Evolutionary conservation across 2,329 filamentous ascomycete species (phyloP).

Genomic region (Cladosporium austrohemisphaericum): DNA sequence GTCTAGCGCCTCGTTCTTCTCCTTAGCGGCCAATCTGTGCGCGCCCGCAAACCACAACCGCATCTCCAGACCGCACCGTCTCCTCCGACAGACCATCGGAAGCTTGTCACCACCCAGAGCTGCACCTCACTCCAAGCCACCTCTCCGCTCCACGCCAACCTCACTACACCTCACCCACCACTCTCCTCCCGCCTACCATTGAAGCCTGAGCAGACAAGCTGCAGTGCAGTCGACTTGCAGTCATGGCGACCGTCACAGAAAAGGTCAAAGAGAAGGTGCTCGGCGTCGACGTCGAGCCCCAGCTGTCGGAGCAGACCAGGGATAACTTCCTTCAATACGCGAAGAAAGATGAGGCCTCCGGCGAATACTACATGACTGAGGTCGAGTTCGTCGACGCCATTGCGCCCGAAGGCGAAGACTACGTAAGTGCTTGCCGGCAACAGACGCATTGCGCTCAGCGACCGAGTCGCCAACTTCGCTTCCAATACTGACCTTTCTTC

Average conservation of each 20-base stretch:
- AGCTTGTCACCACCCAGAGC: not conserved
- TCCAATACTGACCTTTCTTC: slow-evolving; percentile 18
- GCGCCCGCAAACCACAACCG: slow-evolving; percentile 8
- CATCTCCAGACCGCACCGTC: slow-evolving; percentile 8
- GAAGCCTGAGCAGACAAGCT: slow-evolving; percentile 16
- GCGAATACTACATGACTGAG: slow-evolving; percentile 74
- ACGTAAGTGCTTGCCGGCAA: slow-evolving; percentile 53
- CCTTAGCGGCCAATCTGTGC: slow-evolving; percentile 16
- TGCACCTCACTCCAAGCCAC: not conserved
- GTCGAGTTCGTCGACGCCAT: slow-evolving; percentile 90
- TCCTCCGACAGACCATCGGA: not conserved
- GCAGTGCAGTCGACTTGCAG: slow-evolving; percentile 30
- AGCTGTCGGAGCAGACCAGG: slow-evolving; percentile 71
- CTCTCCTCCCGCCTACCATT: not conserved
- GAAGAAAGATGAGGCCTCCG: slow-evolving; percentile 67
- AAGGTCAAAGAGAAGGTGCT: slow-evolving; percentile 56
- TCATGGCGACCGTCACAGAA: slow-evolving; percentile 64
- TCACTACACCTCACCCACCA: not conserved
- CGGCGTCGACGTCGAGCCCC: slow-evolving; percentile 55
- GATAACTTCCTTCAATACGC: slow-evolving; percentile 74
- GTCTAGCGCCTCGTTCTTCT: slow-evolving; percentile 6
- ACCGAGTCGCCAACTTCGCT: not conserved
- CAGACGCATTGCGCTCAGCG: not conserved
- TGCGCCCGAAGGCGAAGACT: slow-evolving; percentile 82
- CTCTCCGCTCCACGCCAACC: too few species aligned